These are phyloP conservation scores for Poa pratensis DNA, from an alignment of 176 grass and related monocot genomes.

Conservation along the genomic window DNA sequence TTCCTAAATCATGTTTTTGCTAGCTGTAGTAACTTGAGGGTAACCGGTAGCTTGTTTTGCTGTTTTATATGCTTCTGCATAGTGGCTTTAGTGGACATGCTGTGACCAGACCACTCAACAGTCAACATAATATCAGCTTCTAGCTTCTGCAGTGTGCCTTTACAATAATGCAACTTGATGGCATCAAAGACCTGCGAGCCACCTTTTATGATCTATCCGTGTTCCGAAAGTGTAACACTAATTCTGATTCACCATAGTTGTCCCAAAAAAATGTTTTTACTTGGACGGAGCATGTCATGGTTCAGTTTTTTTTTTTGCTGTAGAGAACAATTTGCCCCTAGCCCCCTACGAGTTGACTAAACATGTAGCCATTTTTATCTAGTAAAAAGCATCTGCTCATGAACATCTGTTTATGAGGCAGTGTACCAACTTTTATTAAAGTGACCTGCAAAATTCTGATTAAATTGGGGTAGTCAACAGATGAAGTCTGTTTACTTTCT, in stretches of 20 bases:
- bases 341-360: background rate
- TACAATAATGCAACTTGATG: slow-evolving; percentile 16
- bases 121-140: background rate
- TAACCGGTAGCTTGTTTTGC: slow-evolving; percentile 28
- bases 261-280: background rate
- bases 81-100: slow-evolving; percentile 31
- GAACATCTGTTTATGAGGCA: slow-evolving; percentile 1
- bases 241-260: background rate
- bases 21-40: slow-evolving; percentile 33
- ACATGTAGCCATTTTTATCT: background rate
- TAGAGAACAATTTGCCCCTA: background rate
- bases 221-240: slow-evolving; percentile 21
- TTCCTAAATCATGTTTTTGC: background rate
- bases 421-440: background rate
- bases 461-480: slow-evolving; percentile 14
- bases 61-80: background rate
- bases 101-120: background rate
- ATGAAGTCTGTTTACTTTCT: background rate
- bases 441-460: background rate
- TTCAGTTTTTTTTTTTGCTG: background rate
- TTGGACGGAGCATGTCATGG: background rate
- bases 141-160: slow-evolving; percentile 7
- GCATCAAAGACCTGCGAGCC: slow-evolving; percentile 2
- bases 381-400: background rate
- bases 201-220: background rate